These are phyloP conservation scores for Astrothelium macrocarpum DNA, from an alignment of 495 filamentous ascomycete species.

Conservation along the genomic window DNA sequence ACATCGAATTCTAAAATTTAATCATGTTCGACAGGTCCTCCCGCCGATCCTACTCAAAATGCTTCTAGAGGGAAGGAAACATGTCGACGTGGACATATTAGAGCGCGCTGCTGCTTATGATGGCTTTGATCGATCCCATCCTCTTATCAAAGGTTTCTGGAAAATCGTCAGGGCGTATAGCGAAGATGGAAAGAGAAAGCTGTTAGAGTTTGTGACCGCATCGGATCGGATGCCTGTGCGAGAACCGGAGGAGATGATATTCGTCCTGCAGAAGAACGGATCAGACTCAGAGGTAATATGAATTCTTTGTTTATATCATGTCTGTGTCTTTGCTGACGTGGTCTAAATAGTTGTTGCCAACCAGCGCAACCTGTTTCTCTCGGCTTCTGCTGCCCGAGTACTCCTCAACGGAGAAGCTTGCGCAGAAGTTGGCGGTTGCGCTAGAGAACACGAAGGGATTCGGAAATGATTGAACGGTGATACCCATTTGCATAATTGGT, in stretches of 20 bases:
- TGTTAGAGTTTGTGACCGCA: conserved; percentile 92
- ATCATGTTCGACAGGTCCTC: conserved; percentile 40
- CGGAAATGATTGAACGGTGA: conserved; percentile 44
- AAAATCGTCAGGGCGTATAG: conserved; percentile 55
- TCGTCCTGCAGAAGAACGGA: conserved; percentile 73
- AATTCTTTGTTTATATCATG: not conserved
- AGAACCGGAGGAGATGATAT: conserved; percentile 67
- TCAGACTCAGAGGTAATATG: conserved; percentile 21
- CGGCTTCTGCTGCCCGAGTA: conserved; percentile 81
- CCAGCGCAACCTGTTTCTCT: conserved; percentile 82
- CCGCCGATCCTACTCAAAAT: conserved; percentile 59
- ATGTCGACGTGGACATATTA: conserved; percentile 65
- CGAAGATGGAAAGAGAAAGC: conserved; percentile 54
- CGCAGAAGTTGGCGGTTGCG: conserved; percentile 66
- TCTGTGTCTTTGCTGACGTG: not conserved
- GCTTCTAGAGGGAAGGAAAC: conserved; percentile 69
- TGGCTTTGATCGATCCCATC: conserved; percentile 54
- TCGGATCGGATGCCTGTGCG: conserved; percentile 83
- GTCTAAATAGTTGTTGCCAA: conserved; percentile 48
- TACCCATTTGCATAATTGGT: too few species aligned
- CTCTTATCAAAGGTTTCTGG: conserved; percentile 74
- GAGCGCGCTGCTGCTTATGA: conserved; percentile 63
- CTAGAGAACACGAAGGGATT: conserved; percentile 91
- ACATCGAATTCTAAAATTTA: too few species aligned
- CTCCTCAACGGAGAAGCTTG: conserved; percentile 52